These are phyloP conservation scores for Suillus cothurnatus DNA, from an alignment of 768 basidiomycete species.

Conservation along the genomic window DNA sequence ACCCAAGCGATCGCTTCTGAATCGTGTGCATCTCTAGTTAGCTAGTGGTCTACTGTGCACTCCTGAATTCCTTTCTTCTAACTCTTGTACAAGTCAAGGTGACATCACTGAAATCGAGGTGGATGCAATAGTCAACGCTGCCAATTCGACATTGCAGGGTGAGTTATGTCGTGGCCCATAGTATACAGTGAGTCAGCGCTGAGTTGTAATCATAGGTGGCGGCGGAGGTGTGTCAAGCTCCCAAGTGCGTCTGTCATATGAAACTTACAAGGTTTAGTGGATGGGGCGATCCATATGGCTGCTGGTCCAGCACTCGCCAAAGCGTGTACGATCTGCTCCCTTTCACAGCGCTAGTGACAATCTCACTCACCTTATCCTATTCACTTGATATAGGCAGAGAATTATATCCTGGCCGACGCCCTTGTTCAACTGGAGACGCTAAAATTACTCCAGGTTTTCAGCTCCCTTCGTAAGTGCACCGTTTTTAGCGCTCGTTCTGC, in stretches of 20 bases:
- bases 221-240: constrained; percentile 60
- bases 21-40: constrained; percentile 70
- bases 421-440: constrained; percentile 70
- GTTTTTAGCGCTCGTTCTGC: not conserved
- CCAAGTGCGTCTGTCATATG: not conserved
- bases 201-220: constrained; percentile 50
- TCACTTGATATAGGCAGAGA: not conserved
- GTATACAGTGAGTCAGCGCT: constrained; percentile 10
- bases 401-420: not conserved
- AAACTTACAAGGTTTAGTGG: constrained; percentile 47
- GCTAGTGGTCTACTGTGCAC: constrained; percentile 27
- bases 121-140: constrained; percentile 83
- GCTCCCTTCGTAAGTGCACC: constrained; percentile 68
- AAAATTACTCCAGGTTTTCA: constrained; percentile 81
- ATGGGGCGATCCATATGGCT: constrained; percentile 79
- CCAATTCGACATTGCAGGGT: constrained; percentile 75
- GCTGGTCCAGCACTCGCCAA: constrained; percentile 64
- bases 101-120: constrained; percentile 75
- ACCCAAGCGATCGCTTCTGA: constrained; percentile 42
- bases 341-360: too few relatives aligned
- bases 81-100: constrained; percentile 54
- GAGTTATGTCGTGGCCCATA: constrained; percentile 5
- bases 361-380: not conserved
- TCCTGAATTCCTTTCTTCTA: not conserved
- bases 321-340: not conserved